Conservation (phyloP, 805 yeast species). For the Wickerhamiella australiensis region DNA sequence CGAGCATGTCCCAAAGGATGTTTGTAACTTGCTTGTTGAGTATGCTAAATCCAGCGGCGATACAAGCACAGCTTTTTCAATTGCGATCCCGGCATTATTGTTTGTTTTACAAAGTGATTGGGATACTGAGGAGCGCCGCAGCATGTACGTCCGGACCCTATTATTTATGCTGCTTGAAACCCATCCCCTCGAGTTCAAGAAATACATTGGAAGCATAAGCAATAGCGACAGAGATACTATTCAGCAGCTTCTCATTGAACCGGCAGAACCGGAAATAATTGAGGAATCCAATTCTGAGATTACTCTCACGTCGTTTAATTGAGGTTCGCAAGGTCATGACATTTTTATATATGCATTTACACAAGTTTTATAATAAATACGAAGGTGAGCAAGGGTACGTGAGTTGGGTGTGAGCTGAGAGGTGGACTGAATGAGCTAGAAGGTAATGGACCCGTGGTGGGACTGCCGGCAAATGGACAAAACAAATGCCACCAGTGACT, state of each 20-base stretch:
- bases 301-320: constrained; percentile 38
- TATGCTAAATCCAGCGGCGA: neutral
- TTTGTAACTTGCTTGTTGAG: constrained; percentile 11
- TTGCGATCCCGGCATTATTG: constrained; percentile 28
- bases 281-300: constrained; percentile 30
- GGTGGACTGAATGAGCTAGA: too few relatives aligned
- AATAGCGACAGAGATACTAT: constrained; percentile 20
- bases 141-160: constrained; percentile 19
- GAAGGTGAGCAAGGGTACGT: neutral
- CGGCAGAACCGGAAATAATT: constrained; percentile 11
- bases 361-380: neutral
- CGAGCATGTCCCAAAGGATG: constrained; percentile 6
- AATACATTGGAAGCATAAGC: constrained; percentile 36
- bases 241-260: constrained; percentile 17
- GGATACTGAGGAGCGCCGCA: constrained; percentile 16
- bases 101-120: constrained; percentile 18
- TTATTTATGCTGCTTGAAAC: constrained; percentile 26
- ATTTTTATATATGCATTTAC: neutral
- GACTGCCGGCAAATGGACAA: too few relatives aligned
- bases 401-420: neutral
- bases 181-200: constrained; percentile 27
- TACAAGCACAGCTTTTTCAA: constrained; percentile 25
- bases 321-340: neutral
- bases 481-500: too few relatives aligned
- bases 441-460: too few relatives aligned